These are phyloP conservation scores for Phytophthora sojae DNA, from an alignment of 352 stramenopile genomes.

Conservation along the genomic window DNA sequence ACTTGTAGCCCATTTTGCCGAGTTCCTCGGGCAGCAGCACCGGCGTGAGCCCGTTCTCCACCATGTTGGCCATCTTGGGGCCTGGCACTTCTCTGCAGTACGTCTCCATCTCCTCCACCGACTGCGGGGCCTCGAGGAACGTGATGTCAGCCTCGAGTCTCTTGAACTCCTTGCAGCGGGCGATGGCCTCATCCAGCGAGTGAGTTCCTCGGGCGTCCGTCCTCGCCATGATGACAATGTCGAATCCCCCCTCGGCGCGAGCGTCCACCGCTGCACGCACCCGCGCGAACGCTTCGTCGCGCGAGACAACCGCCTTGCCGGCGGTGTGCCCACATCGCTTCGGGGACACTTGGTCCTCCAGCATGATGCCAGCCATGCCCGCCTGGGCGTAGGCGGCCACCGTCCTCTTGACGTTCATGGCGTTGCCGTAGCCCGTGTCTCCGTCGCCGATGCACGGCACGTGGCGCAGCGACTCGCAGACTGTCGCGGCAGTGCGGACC, in stretches of 20 bases:
- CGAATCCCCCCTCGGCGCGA: conserved; percentile 79
- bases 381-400: conserved; percentile 90
- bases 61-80: conserved; percentile 93
- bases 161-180: conserved; percentile 92
- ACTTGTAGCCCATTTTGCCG: conserved; percentile 93
- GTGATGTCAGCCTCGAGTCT: conserved; percentile 80
- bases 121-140: conserved; percentile 94
- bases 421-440: conserved; percentile 94
- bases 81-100: conserved; percentile 92
- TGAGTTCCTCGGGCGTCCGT: conserved; percentile 93
- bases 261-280: conserved; percentile 93
- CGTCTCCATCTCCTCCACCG: conserved; percentile 91
- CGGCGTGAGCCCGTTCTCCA: conserved; percentile 94
- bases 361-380: conserved; percentile 94
- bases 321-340: conserved; percentile 94
- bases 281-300: conserved; percentile 87
- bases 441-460: conserved; percentile 84
- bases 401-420: conserved; percentile 94
- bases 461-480: conserved; percentile 50
- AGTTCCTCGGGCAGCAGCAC: conserved; percentile 89
- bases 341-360: conserved; percentile 94
- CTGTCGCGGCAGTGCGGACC: conserved; percentile 43
- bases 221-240: conserved; percentile 94
- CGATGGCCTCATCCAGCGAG: conserved; percentile 92
- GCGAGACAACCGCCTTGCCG: conserved; percentile 89